Conservation (phyloP, 1,284 basidiomycete species). For the Phellopilus nigrolimitatus region DNA sequence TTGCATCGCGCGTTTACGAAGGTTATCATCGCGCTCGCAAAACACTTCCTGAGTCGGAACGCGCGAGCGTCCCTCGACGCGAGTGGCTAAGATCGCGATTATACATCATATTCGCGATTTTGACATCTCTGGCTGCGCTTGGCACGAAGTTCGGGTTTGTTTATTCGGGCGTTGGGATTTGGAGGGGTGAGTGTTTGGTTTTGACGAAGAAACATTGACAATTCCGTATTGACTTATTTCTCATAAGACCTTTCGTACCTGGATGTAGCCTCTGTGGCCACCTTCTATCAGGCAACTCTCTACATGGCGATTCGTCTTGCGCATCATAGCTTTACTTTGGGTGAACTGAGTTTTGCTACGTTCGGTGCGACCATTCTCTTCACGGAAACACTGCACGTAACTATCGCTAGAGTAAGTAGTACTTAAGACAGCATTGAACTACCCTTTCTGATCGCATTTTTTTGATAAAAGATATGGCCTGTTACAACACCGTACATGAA, state of each 20-base stretch:
- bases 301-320: slow-evolving; percentile 89
- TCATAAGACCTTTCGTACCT: slow-evolving; percentile 68
- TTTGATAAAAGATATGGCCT: slow-evolving; percentile 62
- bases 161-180: slow-evolving; percentile 45
- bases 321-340: slow-evolving; percentile 89
- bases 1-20: slow-evolving; percentile 71
- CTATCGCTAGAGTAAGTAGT: slow-evolving; percentile 65
- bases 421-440: background rate
- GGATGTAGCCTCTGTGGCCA: slow-evolving; percentile 71
- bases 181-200: slow-evolving; percentile 51
- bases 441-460: slow-evolving; percentile 18
- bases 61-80: slow-evolving; percentile 70
- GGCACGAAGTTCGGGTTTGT: slow-evolving; percentile 44
- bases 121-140: slow-evolving; percentile 45
- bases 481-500: slow-evolving; percentile 83
- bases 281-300: slow-evolving; percentile 89
- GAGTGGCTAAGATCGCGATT: slow-evolving; percentile 57
- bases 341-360: slow-evolving; percentile 86
- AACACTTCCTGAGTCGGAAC: slow-evolving; percentile 54
- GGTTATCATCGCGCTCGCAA: slow-evolving; percentile 40
- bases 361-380: slow-evolving; percentile 85
- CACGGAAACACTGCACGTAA: slow-evolving; percentile 82
- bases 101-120: slow-evolving; percentile 58
- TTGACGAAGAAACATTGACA: slow-evolving; percentile 13
- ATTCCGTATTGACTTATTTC: slow-evolving; percentile 10